phyloP scores from a whole-genome alignment of 768 basidiomycete genomes.

The Exidia glandulosa region DNA sequence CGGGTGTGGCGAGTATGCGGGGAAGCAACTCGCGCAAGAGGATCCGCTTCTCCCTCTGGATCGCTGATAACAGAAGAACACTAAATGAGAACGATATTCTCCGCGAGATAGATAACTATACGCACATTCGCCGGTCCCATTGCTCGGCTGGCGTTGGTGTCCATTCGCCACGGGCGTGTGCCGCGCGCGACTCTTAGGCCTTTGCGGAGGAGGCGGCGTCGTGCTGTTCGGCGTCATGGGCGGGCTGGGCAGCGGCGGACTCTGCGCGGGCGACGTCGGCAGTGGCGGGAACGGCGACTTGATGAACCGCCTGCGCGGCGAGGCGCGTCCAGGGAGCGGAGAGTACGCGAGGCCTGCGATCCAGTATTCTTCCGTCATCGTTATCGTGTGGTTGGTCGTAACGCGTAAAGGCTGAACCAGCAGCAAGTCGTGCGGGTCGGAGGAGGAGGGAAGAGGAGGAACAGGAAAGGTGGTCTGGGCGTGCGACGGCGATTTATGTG shows the following conservation, averaged over 20 bases:
- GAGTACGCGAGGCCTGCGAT: not conserved
- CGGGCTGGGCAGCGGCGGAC: not conserved
- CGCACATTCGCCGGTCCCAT: not conserved
- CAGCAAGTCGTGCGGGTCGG: not conserved
- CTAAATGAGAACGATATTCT: too few species aligned
- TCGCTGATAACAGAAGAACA: too few species aligned
- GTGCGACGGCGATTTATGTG: not conserved
- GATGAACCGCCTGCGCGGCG: not conserved
- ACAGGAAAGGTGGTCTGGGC: too few species aligned
- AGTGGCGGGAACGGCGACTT: not conserved
- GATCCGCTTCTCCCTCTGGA: not conserved
- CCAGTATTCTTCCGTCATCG: not conserved
- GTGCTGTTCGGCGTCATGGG: not conserved
- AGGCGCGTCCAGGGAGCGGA: not conserved
- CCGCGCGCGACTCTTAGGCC: not conserved
- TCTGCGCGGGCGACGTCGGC: not conserved
- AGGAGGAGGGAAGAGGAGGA: not conserved
- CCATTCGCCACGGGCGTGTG: too few species aligned
- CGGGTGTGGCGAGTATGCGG: not conserved
- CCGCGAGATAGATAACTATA: too few species aligned
- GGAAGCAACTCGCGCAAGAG: not conserved
- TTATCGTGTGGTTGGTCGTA: not conserved
- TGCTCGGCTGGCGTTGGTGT: not conserved
- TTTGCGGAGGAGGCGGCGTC: not conserved
- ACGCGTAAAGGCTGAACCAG: not conserved